These are phyloP conservation scores for Rhynchospora pubera DNA, from an alignment of 176 grass and related monocot species.

Conservation along the genomic window DNA sequence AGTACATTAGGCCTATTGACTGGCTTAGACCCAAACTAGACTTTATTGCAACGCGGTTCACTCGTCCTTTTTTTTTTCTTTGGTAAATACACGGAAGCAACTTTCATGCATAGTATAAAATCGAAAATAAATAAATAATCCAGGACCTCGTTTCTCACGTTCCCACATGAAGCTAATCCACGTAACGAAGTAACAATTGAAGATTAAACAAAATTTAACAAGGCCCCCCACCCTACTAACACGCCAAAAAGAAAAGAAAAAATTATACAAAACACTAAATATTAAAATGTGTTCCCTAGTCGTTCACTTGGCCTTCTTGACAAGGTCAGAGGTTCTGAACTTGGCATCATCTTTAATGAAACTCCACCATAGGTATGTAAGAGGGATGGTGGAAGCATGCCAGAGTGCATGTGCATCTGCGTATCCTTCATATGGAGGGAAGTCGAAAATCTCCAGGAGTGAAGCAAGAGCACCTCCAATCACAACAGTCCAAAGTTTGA, in stretches of 20 bases:
- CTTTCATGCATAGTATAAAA: not conserved
- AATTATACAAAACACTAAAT: not conserved
- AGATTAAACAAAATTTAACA: too few relatives aligned
- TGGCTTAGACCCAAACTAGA: too few relatives aligned
- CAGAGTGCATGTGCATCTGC: conserved; percentile 67
- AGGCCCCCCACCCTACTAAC: not conserved
- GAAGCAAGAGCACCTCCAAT: conserved; percentile 60
- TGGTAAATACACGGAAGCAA: too few relatives aligned
- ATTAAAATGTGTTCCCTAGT: not conserved
- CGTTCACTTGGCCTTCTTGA: conserved; percentile 32
- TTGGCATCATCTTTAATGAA: conserved; percentile 40
- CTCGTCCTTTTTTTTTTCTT: too few relatives aligned
- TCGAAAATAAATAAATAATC: not conserved
- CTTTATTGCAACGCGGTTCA: too few relatives aligned
- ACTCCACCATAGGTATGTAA: conserved; percentile 48
- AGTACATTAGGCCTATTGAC: too few relatives aligned
- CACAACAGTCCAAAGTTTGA: conserved; percentile 60
- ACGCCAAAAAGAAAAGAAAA: not conserved
- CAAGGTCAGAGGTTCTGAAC: conserved; percentile 27
- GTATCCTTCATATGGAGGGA: conserved; percentile 68
- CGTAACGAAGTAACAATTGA: not conserved
- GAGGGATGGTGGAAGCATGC: conserved; percentile 31
- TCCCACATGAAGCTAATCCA: not conserved
- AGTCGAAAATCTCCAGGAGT: conserved; percentile 74
- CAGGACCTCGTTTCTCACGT: not conserved